Evolutionary conservation across 2,329 filamentous ascomycete genomes (phyloP).

Genomic region (Thelonectria rubi): DNA sequence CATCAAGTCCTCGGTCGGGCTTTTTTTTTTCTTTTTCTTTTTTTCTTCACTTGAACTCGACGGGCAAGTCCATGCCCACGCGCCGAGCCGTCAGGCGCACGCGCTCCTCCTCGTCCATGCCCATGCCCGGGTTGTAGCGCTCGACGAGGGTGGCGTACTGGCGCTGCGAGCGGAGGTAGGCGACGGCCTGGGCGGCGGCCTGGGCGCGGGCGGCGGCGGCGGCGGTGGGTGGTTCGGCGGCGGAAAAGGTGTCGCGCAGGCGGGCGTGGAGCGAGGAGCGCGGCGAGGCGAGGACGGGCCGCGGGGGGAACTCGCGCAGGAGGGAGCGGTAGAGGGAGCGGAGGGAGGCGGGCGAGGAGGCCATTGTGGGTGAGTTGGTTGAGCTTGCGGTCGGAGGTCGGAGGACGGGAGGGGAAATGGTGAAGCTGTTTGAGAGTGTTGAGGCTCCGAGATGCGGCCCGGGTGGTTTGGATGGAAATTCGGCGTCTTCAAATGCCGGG

Average conservation of each 20-base stretch:
- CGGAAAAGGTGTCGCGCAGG: constrained; percentile 45
- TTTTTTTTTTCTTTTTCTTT: not conserved
- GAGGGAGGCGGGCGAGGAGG: constrained; percentile 58
- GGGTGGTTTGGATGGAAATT: not conserved
- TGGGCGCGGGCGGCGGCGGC: constrained; percentile 44
- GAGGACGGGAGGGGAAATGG: not conserved
- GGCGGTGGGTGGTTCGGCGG: constrained; percentile 62
- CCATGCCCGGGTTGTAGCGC: constrained; percentile 92
- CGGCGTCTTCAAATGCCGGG: not conserved
- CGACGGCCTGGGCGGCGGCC: constrained; percentile 76
- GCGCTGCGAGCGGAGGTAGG: constrained; percentile 86
- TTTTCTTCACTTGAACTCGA: constrained; percentile 57
- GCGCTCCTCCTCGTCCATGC: constrained; percentile 85
- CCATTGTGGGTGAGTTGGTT: constrained; percentile 36
- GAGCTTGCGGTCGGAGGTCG: no score
- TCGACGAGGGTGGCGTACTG: constrained; percentile 84
- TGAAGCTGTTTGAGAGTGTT: no score
- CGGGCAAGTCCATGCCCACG: constrained; percentile 89
- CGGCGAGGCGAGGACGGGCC: constrained; percentile 61
- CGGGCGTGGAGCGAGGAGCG: constrained; percentile 62
- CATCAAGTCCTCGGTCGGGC: not conserved
- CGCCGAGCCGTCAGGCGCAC: constrained; percentile 84
- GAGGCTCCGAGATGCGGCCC: constrained; percentile 8
- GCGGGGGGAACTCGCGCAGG: constrained; percentile 87
- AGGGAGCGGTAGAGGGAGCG: constrained; percentile 88